Evolutionary conservation across 805 yeast genomes (phyloP).

Genomic region (Soucietia sequanensis): DNA sequence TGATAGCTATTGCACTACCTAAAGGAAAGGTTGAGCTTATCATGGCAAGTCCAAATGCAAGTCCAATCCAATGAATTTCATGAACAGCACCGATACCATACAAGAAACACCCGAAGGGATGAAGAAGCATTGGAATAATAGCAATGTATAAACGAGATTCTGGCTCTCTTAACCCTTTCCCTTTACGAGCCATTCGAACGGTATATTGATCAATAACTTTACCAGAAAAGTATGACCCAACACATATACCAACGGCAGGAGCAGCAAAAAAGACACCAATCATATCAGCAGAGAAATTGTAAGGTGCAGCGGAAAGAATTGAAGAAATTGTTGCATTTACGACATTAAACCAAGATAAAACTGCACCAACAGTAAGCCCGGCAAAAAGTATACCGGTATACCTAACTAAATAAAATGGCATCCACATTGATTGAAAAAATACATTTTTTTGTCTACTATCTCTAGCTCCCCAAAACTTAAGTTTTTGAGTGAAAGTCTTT

Average conservation of each 20-base stretch:
- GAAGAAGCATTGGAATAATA: slow-evolving; percentile 11
- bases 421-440: slow-evolving; percentile 11
- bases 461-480: slow-evolving; percentile 13
- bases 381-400: slow-evolving; percentile 18
- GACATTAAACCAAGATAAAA: slow-evolving; percentile 20
- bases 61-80: slow-evolving; percentile 22
- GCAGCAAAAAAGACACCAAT: slow-evolving; percentile 9
- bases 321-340: slow-evolving; percentile 22
- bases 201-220: slow-evolving; percentile 13
- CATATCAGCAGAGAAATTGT: slow-evolving; percentile 8
- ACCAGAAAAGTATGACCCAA: slow-evolving; percentile 12
- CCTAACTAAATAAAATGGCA: slow-evolving; percentile 17
- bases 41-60: slow-evolving; percentile 23
- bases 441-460: slow-evolving; percentile 7
- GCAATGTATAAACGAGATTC: slow-evolving; percentile 12
- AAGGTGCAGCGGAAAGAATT: slow-evolving; percentile 11
- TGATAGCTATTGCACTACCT: slow-evolving; percentile 26
- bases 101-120: slow-evolving; percentile 14
- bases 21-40: slow-evolving; percentile 20
- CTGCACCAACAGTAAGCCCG: slow-evolving; percentile 19
- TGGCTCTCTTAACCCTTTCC: slow-evolving; percentile 12
- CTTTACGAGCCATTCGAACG: slow-evolving; percentile 8
- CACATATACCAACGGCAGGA: slow-evolving; percentile 11
- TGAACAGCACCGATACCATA: slow-evolving; percentile 24
- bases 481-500: slow-evolving; percentile 8